phyloP scores from a whole-genome alignment of 2,329 filamentous ascomycete species.

The Ophiostoma himal-ulmi region DNA sequence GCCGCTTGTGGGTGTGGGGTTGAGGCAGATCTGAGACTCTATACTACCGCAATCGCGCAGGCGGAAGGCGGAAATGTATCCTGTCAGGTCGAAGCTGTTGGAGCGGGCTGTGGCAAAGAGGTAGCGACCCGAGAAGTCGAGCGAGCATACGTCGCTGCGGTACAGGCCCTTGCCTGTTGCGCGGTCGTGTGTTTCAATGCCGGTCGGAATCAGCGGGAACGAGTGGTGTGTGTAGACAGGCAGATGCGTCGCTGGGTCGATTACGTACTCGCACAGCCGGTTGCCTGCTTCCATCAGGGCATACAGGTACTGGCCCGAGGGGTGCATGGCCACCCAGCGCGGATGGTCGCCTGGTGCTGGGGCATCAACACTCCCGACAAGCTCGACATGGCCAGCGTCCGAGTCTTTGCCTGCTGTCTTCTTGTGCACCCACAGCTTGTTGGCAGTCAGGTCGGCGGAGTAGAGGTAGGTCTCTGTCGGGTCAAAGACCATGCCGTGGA shows the following conservation, averaged over 20 bases:
- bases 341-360: conserved; percentile 70
- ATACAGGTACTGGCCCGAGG: conserved; percentile 71
- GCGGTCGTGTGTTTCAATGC: conserved; percentile 46
- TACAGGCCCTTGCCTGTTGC: conserved; percentile 54
- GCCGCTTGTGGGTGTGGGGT: conserved; percentile 79
- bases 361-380: conserved; percentile 68
- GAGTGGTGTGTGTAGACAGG: conserved; percentile 72
- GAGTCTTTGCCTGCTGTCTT: conserved; percentile 42
- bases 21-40: conserved; percentile 71
- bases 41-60: conserved; percentile 64
- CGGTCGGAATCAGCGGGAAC: conserved; percentile 75
- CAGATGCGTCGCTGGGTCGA: conserved; percentile 66
- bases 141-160: conserved; percentile 75
- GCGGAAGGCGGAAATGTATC: conserved; percentile 76
- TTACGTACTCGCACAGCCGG: conserved; percentile 71
- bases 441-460: conserved; percentile 69
- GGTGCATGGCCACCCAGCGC: conserved; percentile 81
- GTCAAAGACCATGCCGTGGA: conserved; percentile 80
- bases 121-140: conserved; percentile 63
- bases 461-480: conserved; percentile 68
- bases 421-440: conserved; percentile 79
- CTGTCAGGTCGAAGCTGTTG: conserved; percentile 68
- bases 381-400: conserved; percentile 55
- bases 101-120: conserved; percentile 81
- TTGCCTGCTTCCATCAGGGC: conserved; percentile 88